Evolutionary conservation across 306 rosid genomes (phyloP).

Genomic region (Carpinus fangiana): DNA sequence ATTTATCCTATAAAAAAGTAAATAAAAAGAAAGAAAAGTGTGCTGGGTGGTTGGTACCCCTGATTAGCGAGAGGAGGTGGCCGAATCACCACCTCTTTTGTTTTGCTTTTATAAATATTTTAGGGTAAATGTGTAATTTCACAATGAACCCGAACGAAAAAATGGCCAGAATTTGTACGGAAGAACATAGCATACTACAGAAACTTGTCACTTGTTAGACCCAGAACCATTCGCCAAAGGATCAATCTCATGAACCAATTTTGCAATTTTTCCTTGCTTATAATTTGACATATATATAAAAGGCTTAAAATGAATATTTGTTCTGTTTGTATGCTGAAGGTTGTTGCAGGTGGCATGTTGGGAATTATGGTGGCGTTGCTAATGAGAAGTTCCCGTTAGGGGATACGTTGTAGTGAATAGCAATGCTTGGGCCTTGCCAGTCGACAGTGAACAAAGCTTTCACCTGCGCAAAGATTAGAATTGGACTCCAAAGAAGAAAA

Average conservation of each 20-base stretch:
- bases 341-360: slow-evolving; percentile 74
- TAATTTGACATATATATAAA: neutral
- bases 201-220: no score
- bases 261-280: neutral
- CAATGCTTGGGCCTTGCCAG: neutral
- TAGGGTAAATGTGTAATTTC: no score
- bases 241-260: neutral
- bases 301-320: neutral
- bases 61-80: no score
- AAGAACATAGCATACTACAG: no score
- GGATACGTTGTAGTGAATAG: neutral
- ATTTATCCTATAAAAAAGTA: no score
- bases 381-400: slow-evolving; percentile 35
- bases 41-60: no score
- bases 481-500: neutral
- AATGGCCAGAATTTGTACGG: no score
- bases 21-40: no score
- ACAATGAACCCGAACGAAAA: no score
- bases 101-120: no score
- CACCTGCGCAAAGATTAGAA: neutral
- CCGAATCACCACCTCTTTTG: no score
- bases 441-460: neutral
- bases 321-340: slow-evolving; percentile 39
- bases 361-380: slow-evolving; percentile 73
- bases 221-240: neutral